phyloP scores from a whole-genome alignment of 495 filamentous ascomycete genomes.

The Aspergillus steynii region DNA sequence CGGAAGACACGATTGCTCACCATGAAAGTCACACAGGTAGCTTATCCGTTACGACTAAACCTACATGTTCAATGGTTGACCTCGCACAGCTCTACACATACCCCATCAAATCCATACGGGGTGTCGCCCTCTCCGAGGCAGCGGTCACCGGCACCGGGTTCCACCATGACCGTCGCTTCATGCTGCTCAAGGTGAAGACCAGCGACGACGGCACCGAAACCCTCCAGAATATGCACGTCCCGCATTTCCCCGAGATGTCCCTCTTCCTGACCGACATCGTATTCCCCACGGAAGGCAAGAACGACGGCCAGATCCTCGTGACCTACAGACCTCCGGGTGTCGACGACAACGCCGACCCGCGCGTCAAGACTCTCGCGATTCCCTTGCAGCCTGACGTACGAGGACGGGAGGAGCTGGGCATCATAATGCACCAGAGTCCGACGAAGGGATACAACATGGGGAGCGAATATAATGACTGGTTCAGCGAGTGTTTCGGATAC shows the following conservation, averaged over 20 bases:
- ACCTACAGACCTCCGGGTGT: slow-evolving; percentile 48
- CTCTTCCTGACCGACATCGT: slow-evolving; percentile 65
- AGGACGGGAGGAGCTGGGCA: slow-evolving; percentile 48
- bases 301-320: slow-evolving; percentile 51
- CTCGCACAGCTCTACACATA: slow-evolving; percentile 72
- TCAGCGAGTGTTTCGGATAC: slow-evolving; percentile 69
- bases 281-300: slow-evolving; percentile 24
- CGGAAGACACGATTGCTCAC: background rate
- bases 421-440: slow-evolving; percentile 64
- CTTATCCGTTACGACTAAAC: background rate
- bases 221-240: slow-evolving; percentile 68
- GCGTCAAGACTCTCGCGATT: slow-evolving; percentile 47
- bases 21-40: slow-evolving; percentile 39
- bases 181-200: slow-evolving; percentile 62
- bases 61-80: background rate
- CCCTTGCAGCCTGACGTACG: slow-evolving; percentile 58
- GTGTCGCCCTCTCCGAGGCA: slow-evolving; percentile 56
- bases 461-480: slow-evolving; percentile 67
- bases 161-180: slow-evolving; percentile 73
- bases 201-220: slow-evolving; percentile 27
- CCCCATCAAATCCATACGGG: slow-evolving; percentile 83
- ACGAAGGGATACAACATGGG: slow-evolving; percentile 70
- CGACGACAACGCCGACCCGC: slow-evolving; percentile 16
- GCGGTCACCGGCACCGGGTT: slow-evolving; percentile 67
- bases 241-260: slow-evolving; percentile 61